These are phyloP conservation scores for Diplosphaera chodatii DNA, from an alignment of 139 green algal genomes.

Conservation along the genomic window DNA sequence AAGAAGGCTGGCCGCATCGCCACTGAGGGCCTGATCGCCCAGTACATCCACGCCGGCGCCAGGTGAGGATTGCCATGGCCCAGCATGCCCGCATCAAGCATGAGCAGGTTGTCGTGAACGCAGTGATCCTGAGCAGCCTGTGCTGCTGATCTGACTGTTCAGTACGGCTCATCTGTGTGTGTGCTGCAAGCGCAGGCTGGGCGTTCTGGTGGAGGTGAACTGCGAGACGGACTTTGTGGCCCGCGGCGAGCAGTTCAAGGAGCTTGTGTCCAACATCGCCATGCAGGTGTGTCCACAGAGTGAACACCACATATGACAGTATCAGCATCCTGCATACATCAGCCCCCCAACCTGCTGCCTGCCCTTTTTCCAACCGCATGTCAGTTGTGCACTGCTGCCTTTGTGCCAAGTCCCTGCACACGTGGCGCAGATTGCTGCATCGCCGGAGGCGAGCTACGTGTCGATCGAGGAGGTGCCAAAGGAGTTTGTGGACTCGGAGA, in stretches of 20 bases:
- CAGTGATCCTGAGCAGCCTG: too few species aligned
- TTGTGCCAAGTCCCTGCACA: too few species aligned
- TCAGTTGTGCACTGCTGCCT: too few species aligned
- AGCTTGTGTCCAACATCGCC: slow-evolving; percentile 58
- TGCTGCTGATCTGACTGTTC: neutral
- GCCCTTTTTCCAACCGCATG: too few species aligned
- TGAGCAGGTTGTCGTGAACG: too few species aligned
- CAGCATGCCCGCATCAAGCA: too few species aligned
- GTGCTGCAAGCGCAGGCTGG: slow-evolving; percentile 46
- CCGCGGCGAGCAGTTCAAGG: slow-evolving; percentile 78
- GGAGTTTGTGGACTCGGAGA: slow-evolving; percentile 62
- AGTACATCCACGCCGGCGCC: slow-evolving; percentile 90
- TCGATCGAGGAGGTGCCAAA: slow-evolving; percentile 45
- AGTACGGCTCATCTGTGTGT: neutral
- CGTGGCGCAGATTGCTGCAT: slow-evolving; percentile 71
- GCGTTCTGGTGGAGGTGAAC: slow-evolving; percentile 93
- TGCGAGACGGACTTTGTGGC: slow-evolving; percentile 96
- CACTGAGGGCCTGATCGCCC: slow-evolving; percentile 78
- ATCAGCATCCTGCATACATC: neutral
- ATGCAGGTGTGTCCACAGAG: slow-evolving; percentile 46
- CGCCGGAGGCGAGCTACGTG: slow-evolving; percentile 57
- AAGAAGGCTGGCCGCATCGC: slow-evolving; percentile 94
- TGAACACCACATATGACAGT: neutral
- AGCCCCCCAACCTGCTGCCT: too few species aligned
- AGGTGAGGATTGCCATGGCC: slow-evolving; percentile 8